Base-by-base conservation (phyloP, 257 asterid genomes). In the Echium plantagineum region DNA sequence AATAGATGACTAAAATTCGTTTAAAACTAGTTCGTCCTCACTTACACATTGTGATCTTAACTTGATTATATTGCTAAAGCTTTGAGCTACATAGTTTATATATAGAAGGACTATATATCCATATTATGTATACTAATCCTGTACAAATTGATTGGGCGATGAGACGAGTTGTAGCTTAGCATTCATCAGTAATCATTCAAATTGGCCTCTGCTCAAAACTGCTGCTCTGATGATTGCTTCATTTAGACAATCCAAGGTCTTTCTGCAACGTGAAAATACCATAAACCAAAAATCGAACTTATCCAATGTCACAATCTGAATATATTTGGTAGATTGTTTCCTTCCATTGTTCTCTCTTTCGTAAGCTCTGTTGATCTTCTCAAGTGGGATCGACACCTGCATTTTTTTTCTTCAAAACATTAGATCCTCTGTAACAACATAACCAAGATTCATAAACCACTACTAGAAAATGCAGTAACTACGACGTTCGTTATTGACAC, bases 221-320 rank as follows among this genome's bases (percentile, higher is more conserved):
- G 49, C 49, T 42, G 49, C 49, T 42, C 49, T 42, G 3, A 42
- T 42, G 49, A 83, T 80, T 21, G 80, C 86, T 69, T 68, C 80
- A 28, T 76, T 81, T 49, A 90, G 76, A 67, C 78, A 85, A 26
- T 61, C 10, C 32, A 90, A 70, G 38, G 97, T 95, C 64, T 84
- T 90, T 66, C 83, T 94, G 63, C 83, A 85, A 21, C 96, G 85
- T 24, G 85, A 82, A 73, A 90, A 87, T 15, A 96, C 96, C 96
- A 87, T 77, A n/a, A 90, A 87, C 96, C 97, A 90, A 69, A 90
- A 90, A 30, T 90, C 91, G 35, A 68, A 90, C n/a, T 70, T 60
- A 65, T 90, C 96, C 52, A 81, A 65, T 0, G 96, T 90, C 3
- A 83, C 86, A 48, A 90, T 71, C 62, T 80, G 73, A 21, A 90